Base-by-base conservation (phyloP, 768 basidiomycete species). In the Nidularia pulvinata region DNA sequence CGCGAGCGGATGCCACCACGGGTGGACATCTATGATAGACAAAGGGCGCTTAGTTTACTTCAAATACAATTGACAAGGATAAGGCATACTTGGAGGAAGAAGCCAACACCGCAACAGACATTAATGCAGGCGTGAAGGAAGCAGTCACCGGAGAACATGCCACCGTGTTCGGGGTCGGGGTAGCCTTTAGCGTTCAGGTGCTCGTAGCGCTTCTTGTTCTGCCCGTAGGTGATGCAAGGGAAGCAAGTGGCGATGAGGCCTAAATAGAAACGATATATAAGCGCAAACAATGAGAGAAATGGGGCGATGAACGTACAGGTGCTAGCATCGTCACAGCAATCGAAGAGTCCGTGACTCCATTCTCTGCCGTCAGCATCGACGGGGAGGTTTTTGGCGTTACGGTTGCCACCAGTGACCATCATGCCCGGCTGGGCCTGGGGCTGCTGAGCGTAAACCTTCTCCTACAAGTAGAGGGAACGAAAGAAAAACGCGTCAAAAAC, bases 1-100 rank as follows among this genome's bases (percentile, higher is more conserved):
- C 82, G 74, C 10, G 48, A 30, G 46, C 81, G 76, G 50, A 76
- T 59, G 32, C 63, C 61, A 5, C 69, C 67, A 49, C 81, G 75
- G 51, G 61, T 69, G 33, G 54, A 53, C 57, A 68, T 67, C 68
- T 76, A 36, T 25, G n/a, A 48, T 49, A 11, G 32, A 39, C 22
- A 19, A 46, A 37, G 11, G 7, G 19, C n/a, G 30, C 10, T 13
- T 7, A 19, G n/a, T 45, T 44, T 13, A 30, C 14, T 33, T 14
- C 19, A 39, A 35, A 35, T 36, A 5, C 2, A 34, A 36, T 25
- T 13, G 9, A 50, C 14, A 11, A 13, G 7, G 46, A 36, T 9
- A 22, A 4, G 16, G 45, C 56, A 46, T 49, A 77, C 78, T 71
- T 79, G 73, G 54, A 80, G 61, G 39, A 78, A 52, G 60, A 65